Percentiles rank a stretch among this genome's conserved stretches.
Conservation (phyloP, 1,139 yeast species). For the Suhomyces maxii region DNA sequence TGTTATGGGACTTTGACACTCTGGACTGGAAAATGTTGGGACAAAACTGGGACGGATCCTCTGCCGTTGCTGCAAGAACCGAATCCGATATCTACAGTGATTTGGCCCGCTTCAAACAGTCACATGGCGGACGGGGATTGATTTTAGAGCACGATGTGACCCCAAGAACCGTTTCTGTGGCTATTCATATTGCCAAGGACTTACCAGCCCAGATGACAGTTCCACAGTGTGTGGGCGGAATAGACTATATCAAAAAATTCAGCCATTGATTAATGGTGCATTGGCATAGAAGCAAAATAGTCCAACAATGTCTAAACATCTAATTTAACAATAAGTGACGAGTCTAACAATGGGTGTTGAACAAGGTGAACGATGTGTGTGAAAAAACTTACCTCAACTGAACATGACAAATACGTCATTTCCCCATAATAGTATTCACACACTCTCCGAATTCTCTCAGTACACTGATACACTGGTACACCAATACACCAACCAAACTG, state of each 20-base stretch:
- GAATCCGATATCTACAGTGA: slow-evolving; percentile 55
- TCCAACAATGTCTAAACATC: no score
- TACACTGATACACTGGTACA: no score
- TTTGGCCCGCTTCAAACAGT: slow-evolving; percentile 50
- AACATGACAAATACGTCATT: no score
- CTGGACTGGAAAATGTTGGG: slow-evolving; percentile 80
- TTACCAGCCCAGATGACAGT: slow-evolving; percentile 64
- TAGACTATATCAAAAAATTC: slow-evolving; percentile 41
- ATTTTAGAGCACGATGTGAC: slow-evolving; percentile 85
- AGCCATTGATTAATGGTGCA: not conserved
- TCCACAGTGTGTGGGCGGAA: slow-evolving; percentile 79
- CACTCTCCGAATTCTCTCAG: no score
- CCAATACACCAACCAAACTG: no score
- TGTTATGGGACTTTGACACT: slow-evolving; percentile 89
- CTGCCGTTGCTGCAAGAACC: slow-evolving; percentile 27
- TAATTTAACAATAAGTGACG: no score
- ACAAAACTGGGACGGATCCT: not conserved
- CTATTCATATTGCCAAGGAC: slow-evolving; percentile 50
- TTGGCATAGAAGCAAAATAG: no score
- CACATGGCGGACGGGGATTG: slow-evolving; percentile 51
- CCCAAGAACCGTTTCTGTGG: slow-evolving; percentile 66
- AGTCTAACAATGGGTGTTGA: no score
- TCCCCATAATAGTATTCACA: no score
- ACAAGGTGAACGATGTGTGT: no score
- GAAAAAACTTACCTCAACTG: no score